Conservation (phyloP, 202 grass and related monocot species). For the Miscanthus sacchariflorus region DNA sequence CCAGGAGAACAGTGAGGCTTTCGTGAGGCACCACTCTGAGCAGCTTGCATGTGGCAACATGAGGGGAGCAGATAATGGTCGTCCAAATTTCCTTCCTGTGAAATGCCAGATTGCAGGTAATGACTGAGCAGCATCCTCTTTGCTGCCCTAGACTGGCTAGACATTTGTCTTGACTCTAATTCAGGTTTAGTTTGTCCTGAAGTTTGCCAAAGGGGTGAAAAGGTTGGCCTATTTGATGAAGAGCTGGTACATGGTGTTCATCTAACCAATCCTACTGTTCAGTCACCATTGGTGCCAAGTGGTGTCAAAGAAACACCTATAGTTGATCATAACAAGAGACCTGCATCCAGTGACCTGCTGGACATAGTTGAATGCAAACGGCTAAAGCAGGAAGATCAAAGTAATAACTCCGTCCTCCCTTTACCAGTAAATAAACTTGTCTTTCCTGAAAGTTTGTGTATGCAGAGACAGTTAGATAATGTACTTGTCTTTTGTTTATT, state of each 20-base stretch:
- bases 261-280: slow-evolving; percentile 19
- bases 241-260: slow-evolving; percentile 19
- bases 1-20: slow-evolving; percentile 58
- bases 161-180: slow-evolving; percentile 36
- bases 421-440: slow-evolving; percentile 23
- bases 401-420: slow-evolving; percentile 41
- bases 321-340: slow-evolving; percentile 63
- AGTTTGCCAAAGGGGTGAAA: slow-evolving; percentile 52
- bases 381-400: slow-evolving; percentile 58
- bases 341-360: slow-evolving; percentile 36
- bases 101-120: slow-evolving; percentile 67
- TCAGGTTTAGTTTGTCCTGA: slow-evolving; percentile 9
- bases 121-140: slow-evolving; percentile 5
- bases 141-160: neutral
- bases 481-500: slow-evolving; percentile 25
- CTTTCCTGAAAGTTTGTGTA: neutral
- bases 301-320: slow-evolving; percentile 30
- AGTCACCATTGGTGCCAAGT: slow-evolving; percentile 20
- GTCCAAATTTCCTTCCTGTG: slow-evolving; percentile 51
- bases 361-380: slow-evolving; percentile 60
- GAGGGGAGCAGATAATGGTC: slow-evolving; percentile 39
- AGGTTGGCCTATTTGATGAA: slow-evolving; percentile 33
- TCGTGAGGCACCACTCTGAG: slow-evolving; percentile 49
- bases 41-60: slow-evolving; percentile 55
- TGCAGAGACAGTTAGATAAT: slow-evolving; percentile 29